Conservation (phyloP, 2,329 filamentous ascomycete genomes). For the Decorospora gaudefroyi region DNA sequence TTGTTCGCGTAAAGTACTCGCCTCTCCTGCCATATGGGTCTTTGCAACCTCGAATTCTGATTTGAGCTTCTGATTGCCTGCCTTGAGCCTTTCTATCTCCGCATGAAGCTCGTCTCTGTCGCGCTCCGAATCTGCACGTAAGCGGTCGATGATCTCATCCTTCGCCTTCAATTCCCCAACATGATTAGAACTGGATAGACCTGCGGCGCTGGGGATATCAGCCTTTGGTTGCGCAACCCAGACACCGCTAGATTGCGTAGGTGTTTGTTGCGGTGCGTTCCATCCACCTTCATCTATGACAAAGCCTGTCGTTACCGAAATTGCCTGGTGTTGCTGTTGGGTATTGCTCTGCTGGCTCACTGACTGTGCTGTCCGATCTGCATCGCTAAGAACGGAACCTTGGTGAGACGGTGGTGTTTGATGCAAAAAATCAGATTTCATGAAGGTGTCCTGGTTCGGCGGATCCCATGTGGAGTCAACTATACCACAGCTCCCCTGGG, state of each 20-base stretch:
- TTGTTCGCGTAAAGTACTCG: conserved; percentile 24
- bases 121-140: conserved; percentile 28
- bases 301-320: conserved; percentile 14
- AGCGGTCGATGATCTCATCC: conserved; percentile 33
- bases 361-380: conserved; percentile 20
- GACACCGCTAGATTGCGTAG: conserved; percentile 15
- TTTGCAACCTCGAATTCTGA: conserved; percentile 23
- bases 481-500: conserved; percentile 31
- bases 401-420: too few relatives aligned
- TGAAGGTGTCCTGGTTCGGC: not conserved
- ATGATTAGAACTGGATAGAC: conserved; percentile 9
- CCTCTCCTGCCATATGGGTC: conserved; percentile 25
- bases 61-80: conserved; percentile 22
- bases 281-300: conserved; percentile 20
- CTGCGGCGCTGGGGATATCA: not conserved
- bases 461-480: conserved; percentile 11
- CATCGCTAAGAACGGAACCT: too few relatives aligned
- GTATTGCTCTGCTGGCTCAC: conserved; percentile 15
- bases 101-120: conserved; percentile 18
- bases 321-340: conserved; percentile 18
- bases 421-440: not conserved
- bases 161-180: conserved; percentile 36
- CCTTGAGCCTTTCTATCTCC: conserved; percentile 17
- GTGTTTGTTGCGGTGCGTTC: conserved; percentile 15
- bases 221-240: conserved; percentile 8